Evolutionary conservation across 169 alveolate genomes (phyloP).

Genomic region (Eimeria acervulina): DNA sequence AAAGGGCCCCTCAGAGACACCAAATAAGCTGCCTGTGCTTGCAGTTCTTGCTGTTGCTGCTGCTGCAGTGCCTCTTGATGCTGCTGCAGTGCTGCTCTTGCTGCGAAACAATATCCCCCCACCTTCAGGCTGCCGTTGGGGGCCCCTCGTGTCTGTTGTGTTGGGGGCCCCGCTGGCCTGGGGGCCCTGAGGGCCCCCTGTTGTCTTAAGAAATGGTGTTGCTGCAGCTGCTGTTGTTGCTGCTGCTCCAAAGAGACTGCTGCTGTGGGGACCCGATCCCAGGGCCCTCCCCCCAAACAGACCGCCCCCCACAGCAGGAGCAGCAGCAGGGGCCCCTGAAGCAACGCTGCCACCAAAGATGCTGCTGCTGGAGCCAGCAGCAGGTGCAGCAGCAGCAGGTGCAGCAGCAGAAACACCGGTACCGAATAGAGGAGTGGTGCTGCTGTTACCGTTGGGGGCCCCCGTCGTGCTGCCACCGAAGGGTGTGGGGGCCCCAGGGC

Average conservation of each 20-base stretch:
- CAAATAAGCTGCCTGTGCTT: neutral
- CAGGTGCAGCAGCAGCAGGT: neutral
- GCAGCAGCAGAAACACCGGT: neutral
- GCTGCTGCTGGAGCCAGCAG: neutral
- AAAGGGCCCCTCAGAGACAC: neutral
- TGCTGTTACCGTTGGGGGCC: neutral
- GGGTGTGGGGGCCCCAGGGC: neutral
- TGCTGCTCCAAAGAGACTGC: neutral
- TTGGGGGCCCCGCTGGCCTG: neutral
- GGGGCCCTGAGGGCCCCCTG: conserved; percentile 32
- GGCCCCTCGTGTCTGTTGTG: neutral
- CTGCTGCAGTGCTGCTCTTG: neutral
- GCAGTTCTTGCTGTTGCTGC: neutral
- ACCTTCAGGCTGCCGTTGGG: neutral
- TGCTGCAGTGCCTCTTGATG: neutral
- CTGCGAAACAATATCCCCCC: neutral
- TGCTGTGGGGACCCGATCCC: neutral
- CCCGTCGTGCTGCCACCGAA: neutral
- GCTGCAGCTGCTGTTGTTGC: neutral
- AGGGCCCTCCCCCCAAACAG: conserved; percentile 1
- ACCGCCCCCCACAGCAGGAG: neutral
- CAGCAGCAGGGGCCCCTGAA: neutral
- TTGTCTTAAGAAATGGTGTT: neutral
- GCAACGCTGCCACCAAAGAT: conserved; percentile 17
- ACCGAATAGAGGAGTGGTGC: neutral